phyloP scores from a whole-genome alignment of 768 basidiomycete genomes.

The Termitomyces sp. region DNA sequence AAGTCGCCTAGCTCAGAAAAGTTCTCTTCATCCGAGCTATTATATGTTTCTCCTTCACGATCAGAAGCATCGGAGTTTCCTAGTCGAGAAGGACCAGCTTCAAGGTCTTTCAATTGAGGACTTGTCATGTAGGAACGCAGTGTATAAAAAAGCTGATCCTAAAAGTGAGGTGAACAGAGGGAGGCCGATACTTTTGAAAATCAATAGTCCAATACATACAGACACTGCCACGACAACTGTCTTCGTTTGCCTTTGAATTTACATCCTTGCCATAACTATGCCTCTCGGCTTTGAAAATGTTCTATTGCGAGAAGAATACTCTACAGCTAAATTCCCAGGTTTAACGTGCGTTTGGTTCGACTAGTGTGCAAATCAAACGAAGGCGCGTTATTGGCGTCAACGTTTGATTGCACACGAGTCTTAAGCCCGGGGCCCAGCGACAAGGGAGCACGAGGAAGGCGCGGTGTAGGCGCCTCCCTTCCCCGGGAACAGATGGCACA shows the following conservation, averaged over 20 bases:
- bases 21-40: slow-evolving; percentile 20
- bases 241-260: too few relatives aligned
- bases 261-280: too few relatives aligned
- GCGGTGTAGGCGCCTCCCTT: not conserved
- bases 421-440: slow-evolving; percentile 15
- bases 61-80: slow-evolving; percentile 4
- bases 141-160: too few relatives aligned
- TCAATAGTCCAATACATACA: not conserved
- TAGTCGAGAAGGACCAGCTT: slow-evolving; percentile 15
- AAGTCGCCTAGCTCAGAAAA: slow-evolving; percentile 21
- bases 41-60: slow-evolving; percentile 22
- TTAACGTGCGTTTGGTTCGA: slow-evolving; percentile 3
- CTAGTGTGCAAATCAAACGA: not conserved
- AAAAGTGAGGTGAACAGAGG: too few relatives aligned
- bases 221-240: not conserved
- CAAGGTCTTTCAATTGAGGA: not conserved
- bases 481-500: not conserved
- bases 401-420: not conserved
- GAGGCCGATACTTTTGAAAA: not conserved
- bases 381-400: not conserved
- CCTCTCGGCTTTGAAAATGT: too few relatives aligned
- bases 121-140: not conserved
- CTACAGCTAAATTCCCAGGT: too few relatives aligned
- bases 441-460: slow-evolving; percentile 15
- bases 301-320: not conserved